Conservation (phyloP, 768 basidiomycete species). For the Glaciozyma martinii region DNA sequence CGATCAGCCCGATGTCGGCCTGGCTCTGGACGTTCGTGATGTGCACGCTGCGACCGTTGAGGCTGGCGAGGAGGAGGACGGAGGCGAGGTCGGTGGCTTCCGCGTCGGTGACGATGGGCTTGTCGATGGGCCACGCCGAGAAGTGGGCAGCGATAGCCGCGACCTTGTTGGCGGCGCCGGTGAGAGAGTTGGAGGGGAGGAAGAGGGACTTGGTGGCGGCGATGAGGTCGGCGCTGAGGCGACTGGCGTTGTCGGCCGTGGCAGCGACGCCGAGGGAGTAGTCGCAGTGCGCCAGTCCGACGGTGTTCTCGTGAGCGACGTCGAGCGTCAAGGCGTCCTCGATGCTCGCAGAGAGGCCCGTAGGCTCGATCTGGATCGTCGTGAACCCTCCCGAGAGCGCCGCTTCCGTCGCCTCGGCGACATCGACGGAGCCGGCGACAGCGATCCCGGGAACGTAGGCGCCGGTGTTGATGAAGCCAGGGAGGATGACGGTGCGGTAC, state of each 20-base stretch:
- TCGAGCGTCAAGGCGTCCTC: conserved; percentile 62
- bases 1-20: conserved; percentile 82
- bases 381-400: conserved; percentile 86
- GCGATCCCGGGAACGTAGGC: conserved; percentile 72
- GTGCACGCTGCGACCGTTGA: conserved; percentile 80
- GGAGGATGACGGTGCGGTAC: conserved; percentile 79
- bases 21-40: conserved; percentile 72
- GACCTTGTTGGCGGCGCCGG: conserved; percentile 20
- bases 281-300: conserved; percentile 68
- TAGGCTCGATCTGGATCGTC: conserved; percentile 66
- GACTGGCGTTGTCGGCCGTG: conserved; percentile 53
- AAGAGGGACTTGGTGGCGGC: conserved; percentile 77
- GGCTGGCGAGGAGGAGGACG: conserved; percentile 81
- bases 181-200: conserved; percentile 57
- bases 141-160: conserved; percentile 67
- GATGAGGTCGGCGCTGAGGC: conserved; percentile 62
- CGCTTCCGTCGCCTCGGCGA: conserved; percentile 63
- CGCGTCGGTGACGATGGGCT: conserved; percentile 90
- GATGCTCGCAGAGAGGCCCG: conserved; percentile 55
- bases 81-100: conserved; percentile 86
- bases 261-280: conserved; percentile 75
- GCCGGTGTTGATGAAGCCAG: conserved; percentile 79
- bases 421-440: conserved; percentile 50
- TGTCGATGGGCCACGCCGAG: conserved; percentile 77
- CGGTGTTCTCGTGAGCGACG: conserved; percentile 56